A percentile compares a stretch with the other conserved stretches of the same genome.
Conservation (phyloP, 75 land plant genomes). For the Azolla pinnata region DNA sequence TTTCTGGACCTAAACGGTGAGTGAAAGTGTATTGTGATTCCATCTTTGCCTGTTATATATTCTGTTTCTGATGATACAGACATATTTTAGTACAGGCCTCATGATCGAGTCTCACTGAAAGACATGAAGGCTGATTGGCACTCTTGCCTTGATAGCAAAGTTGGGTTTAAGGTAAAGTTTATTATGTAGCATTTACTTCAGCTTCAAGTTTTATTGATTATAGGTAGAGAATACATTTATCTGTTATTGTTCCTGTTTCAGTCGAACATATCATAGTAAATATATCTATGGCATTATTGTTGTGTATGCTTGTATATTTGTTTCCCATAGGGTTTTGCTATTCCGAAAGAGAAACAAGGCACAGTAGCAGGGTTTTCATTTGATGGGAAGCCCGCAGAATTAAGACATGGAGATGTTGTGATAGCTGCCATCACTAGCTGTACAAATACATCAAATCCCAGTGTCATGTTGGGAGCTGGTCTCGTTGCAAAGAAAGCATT, state of each 20-base stretch:
- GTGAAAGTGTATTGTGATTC: too few species aligned
- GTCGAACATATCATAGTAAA: too few species aligned
- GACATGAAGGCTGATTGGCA: conserved; percentile 91
- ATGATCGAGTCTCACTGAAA: conserved; percentile 69
- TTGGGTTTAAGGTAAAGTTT: conserved; percentile 70
- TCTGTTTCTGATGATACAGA: neutral
- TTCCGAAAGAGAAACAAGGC: conserved; percentile 67
- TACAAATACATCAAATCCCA: conserved; percentile 95
- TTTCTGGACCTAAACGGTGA: conserved; percentile 80
- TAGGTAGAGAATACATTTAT: too few species aligned
- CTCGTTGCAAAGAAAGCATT: conserved; percentile 90
- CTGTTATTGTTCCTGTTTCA: too few species aligned
- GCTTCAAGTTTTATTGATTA: too few species aligned
- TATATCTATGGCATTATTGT: too few species aligned
- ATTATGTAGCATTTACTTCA: too few species aligned
- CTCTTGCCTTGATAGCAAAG: conserved; percentile 63
- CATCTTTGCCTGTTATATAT: neutral
- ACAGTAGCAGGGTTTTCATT: conserved; percentile 64
- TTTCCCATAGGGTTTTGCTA: conserved; percentile 91
- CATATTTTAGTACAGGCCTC: conserved; percentile 49
- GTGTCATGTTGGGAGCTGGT: conserved; percentile 96
- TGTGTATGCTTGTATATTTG: too few species aligned
- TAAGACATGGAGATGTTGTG: conserved; percentile 87
- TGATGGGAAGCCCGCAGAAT: conserved; percentile 77
- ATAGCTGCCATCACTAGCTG: conserved; percentile 97